Conservation (phyloP, 768 basidiomycete species). For the Hypholoma fasciculare region DNA sequence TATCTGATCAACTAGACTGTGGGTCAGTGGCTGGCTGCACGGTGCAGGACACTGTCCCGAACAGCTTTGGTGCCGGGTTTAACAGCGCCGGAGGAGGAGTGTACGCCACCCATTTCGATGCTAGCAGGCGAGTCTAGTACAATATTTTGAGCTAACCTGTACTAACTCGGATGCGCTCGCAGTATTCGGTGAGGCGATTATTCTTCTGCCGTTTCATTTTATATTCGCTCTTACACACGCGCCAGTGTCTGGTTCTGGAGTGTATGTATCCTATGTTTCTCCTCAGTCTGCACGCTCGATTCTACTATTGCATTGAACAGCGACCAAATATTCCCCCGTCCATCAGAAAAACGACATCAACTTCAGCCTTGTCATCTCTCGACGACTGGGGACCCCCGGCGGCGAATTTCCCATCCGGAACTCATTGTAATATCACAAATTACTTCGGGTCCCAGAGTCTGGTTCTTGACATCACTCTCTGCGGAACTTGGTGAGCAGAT, state of each 20-base stretch:
- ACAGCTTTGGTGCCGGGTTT: conserved; percentile 49
- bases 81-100: conserved; percentile 51
- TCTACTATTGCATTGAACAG: conserved; percentile 20
- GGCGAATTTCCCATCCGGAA: conserved; percentile 36
- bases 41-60: conserved; percentile 39
- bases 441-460: conserved; percentile 48
- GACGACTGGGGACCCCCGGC: conserved; percentile 44
- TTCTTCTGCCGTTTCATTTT: background rate
- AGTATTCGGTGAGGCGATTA: background rate
- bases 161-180: background rate
- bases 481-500: conserved; percentile 40
- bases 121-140: conserved; percentile 34
- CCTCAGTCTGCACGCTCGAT: conserved; percentile 11
- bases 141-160: background rate
- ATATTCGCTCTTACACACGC: background rate
- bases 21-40: conserved; percentile 41
- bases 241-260: conserved; percentile 49
- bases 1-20: conserved; percentile 29
- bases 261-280: conserved; percentile 24
- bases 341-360: conserved; percentile 26
- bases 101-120: conserved; percentile 71
- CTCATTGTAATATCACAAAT: conserved; percentile 37
- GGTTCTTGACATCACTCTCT: conserved; percentile 54
- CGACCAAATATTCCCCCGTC: conserved; percentile 38
- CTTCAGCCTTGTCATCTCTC: conserved; percentile 30